These are phyloP conservation scores for Saturnispora bothae DNA, from an alignment of 805 yeast genomes.

Conservation along the genomic window DNA sequence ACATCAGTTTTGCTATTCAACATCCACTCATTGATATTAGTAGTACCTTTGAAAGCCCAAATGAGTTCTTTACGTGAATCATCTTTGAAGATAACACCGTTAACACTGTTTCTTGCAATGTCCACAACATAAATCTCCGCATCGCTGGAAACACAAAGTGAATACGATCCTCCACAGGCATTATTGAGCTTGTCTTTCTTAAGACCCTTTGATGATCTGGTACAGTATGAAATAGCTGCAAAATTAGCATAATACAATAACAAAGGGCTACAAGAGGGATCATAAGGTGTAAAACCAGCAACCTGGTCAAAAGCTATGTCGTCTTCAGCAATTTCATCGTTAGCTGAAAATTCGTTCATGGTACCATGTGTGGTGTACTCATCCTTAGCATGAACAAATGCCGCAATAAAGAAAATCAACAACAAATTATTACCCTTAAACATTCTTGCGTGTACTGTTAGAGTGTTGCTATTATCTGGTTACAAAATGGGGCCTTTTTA, in stretches of 20 bases:
- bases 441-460: no score
- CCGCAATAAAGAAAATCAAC: no score
- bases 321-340: no score
- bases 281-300: no score
- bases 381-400: no score
- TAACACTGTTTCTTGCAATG: constrained; percentile 36
- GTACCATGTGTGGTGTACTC: no score
- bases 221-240: constrained; percentile 2
- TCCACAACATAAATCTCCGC: neutral
- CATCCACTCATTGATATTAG: constrained; percentile 50
- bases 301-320: no score
- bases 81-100: constrained; percentile 47
- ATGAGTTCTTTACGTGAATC: constrained; percentile 32
- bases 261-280: no score
- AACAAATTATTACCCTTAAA: no score
- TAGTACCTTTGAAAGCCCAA: constrained; percentile 54
- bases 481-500: no score
- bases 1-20: constrained; percentile 45
- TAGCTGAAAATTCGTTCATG: no score
- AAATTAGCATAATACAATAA: neutral
- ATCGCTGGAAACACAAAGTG: neutral
- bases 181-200: neutral
- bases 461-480: no score
- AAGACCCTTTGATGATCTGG: neutral
- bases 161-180: constrained; percentile 1